Percentiles rank a stretch among this genome's conserved stretches.
phyloP scores from a whole-genome alignment of 2,329 filamentous ascomycete genomes.

The Talaromyces sp. region DNA sequence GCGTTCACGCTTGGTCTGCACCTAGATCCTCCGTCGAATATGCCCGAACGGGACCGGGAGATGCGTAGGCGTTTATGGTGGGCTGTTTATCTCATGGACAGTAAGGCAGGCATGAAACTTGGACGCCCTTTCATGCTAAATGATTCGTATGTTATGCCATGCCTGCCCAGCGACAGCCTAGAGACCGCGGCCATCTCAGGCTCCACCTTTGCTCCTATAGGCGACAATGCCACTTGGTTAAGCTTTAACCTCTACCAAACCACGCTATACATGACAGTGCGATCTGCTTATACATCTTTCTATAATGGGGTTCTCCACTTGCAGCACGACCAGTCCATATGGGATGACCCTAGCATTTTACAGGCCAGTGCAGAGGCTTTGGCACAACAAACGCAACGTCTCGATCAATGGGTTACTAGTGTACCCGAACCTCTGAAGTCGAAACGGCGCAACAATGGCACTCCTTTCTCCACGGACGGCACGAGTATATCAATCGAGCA shows the following conservation, averaged over 20 bases:
- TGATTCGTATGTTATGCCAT: constrained; percentile 9
- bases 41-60: constrained; percentile 2
- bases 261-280: constrained; percentile 3
- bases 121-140: constrained; percentile 8
- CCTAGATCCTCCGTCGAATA: not conserved
- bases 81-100: constrained; percentile 10
- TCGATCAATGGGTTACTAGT: constrained; percentile 9
- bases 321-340: constrained; percentile 6
- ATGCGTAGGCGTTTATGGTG: constrained; percentile 14
- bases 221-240: constrained; percentile 9
- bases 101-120: constrained; percentile 11
- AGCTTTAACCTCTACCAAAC: constrained; percentile 12
- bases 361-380: constrained; percentile 6
- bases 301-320: constrained; percentile 1
- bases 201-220: constrained; percentile 15
- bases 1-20: constrained; percentile 14
- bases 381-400: not conserved
- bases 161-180: constrained; percentile 2
- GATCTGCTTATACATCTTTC: constrained; percentile 6
- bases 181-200: constrained; percentile 5
- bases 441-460: not conserved
- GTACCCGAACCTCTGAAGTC: constrained; percentile 4
- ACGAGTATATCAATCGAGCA: constrained; percentile 2
- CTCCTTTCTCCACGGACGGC: constrained; percentile 2
- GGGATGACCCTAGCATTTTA: constrained; percentile 9